Percentiles rank a stretch among this genome's conserved stretches.
Conservation (phyloP, 2,329 filamentous ascomycete genomes). For the Sporothrix globosa region DNA sequence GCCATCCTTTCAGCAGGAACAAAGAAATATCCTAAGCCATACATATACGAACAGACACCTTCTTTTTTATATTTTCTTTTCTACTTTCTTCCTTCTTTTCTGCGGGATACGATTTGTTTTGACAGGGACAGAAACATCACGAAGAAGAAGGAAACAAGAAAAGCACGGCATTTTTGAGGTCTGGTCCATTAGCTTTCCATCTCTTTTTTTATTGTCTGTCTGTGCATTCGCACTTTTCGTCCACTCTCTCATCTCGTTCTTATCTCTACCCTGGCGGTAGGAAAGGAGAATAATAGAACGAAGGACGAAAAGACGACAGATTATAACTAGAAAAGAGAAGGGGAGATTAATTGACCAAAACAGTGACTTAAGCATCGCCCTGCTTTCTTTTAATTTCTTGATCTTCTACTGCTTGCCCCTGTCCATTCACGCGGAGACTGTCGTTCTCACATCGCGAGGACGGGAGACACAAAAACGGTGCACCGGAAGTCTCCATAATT, state of each 20-base stretch:
- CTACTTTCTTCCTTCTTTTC: background rate
- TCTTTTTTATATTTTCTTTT: background rate
- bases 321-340: background rate
- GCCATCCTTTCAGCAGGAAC: background rate
- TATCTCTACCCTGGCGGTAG: constrained; percentile 19
- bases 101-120: constrained; percentile 10
- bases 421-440: background rate
- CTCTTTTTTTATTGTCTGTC: background rate
- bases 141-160: constrained; percentile 5
- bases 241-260: constrained; percentile 7
- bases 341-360: background rate
- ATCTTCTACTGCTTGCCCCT: background rate
- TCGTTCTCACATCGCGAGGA: background rate
- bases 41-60: background rate
- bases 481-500: background rate
- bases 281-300: background rate
- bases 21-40: background rate
- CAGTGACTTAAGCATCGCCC: background rate
- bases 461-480: background rate
- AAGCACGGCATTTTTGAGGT: constrained; percentile 8
- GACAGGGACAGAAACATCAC: constrained; percentile 4
- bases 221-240: background rate
- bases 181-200: background rate
- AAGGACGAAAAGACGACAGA: background rate
- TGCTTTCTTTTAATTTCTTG: background rate